phyloP scores from a whole-genome alignment of 768 basidiomycete genomes.

The Pleurotus pulmonarius region DNA sequence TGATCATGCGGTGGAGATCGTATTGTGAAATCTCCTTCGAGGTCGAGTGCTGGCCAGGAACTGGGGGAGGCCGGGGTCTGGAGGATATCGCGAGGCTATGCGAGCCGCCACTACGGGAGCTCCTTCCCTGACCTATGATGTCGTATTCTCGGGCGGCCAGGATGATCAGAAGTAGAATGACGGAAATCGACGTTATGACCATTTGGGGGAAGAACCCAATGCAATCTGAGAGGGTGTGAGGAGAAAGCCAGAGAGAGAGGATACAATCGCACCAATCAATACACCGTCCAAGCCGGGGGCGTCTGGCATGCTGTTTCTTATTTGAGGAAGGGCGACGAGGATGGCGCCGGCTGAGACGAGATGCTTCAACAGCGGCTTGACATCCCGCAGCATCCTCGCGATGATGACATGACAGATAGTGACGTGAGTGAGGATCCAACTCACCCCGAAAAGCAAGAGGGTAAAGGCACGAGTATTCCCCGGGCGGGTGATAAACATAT shows the following conservation, averaged over 20 bases:
- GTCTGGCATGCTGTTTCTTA: slow-evolving; percentile 55
- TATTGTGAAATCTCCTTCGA: slow-evolving; percentile 32
- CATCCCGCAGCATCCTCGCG: slow-evolving; percentile 29
- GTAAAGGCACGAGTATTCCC: slow-evolving; percentile 39
- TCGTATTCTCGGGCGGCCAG: slow-evolving; percentile 40
- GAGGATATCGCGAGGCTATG: neutral
- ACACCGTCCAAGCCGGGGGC: slow-evolving; percentile 47
- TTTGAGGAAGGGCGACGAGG: slow-evolving; percentile 43
- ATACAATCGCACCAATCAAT: slow-evolving; percentile 36
- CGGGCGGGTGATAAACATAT: slow-evolving; percentile 42
- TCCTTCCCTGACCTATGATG: slow-evolving; percentile 7
- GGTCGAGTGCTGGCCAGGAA: slow-evolving; percentile 23
- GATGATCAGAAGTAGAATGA: slow-evolving; percentile 37
- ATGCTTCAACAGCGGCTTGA: slow-evolving; percentile 30
- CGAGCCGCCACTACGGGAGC: neutral
- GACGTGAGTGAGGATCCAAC: slow-evolving; percentile 55
- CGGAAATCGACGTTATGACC: slow-evolving; percentile 38
- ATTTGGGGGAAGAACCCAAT: slow-evolving; percentile 63
- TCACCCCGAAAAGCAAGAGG: slow-evolving; percentile 41
- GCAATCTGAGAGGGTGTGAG: slow-evolving; percentile 28
- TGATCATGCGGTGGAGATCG: slow-evolving; percentile 30
- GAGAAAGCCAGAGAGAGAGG: neutral
- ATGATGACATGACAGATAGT: slow-evolving; percentile 43
- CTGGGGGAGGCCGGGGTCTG: slow-evolving; percentile 23
- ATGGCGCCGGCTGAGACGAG: slow-evolving; percentile 36